Base-by-base conservation (phyloP, 2,329 filamentous ascomycete genomes). In the Aspergillus ochraceoroseus region DNA sequence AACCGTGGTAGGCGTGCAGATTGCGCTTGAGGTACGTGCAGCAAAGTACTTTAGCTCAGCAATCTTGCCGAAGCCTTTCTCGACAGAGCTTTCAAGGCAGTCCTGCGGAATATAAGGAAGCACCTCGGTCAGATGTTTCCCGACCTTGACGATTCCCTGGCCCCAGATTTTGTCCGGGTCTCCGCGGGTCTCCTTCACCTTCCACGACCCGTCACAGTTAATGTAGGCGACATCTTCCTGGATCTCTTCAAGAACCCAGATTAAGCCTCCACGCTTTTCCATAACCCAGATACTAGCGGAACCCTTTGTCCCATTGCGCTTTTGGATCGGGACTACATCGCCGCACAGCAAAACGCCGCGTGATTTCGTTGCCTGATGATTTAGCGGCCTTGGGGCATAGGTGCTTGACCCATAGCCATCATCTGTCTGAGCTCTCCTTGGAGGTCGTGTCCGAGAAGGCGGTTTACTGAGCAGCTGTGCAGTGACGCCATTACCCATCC, bases 211-310 rank as follows among this genome's bases (percentile, higher is more conserved):
- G 58, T 94, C 85, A 13, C 94, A 74, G 7, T 73, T 75, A 29
- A 98, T 67, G 46, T 80, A 77, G 3, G 86, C 88, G 26, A 92
- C 82, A 61, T 98, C 89, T 65, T 98, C 92, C 40, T 90, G 87
- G 46, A 98, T 96, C 66, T 98, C 92, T 63, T 98, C 92, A 2
- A 98, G 69, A 6, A 98, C 92, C 92, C 92, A 98, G 45, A 98
- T 96, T 44, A 98, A 68, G 7, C 90, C 89, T 37, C 87, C 82
- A 33, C 83, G 79, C 66, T 98, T 98, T 65, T 98, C 92, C 70
- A 98, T 98, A 3, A 98, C 92, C 92, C 92, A 98, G 26, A 98
- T 70, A 65, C 89, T 96, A 25, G 92, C 92, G 43, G 92, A 89
- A 2, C 92, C 92, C 3, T 83, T 90, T 7, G 83, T 79, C 3